A percentile compares a stretch with the other conserved stretches of the same genome.
phyloP scores from a whole-genome alignment of 495 filamentous ascomycete species.

The Xylaria sp. region DNA sequence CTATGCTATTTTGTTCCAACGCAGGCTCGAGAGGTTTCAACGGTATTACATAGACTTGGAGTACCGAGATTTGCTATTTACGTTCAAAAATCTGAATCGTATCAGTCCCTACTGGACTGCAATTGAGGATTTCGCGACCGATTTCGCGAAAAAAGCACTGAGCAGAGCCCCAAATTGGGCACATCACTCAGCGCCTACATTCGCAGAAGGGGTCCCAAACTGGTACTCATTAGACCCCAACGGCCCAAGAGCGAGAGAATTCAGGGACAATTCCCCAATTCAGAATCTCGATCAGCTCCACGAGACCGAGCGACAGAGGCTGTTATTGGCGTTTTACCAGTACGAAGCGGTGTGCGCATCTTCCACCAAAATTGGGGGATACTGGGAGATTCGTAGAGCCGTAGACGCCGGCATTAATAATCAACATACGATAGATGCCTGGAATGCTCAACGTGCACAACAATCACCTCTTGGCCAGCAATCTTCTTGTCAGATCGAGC shows the following conservation, averaged over 20 bases:
- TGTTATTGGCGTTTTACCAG: background rate
- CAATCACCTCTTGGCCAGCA: background rate
- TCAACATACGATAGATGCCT: background rate
- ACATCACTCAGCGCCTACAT: background rate
- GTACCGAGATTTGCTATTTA: background rate
- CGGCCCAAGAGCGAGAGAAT: background rate
- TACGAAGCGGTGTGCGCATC: background rate
- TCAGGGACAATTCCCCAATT: background rate
- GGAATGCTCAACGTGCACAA: background rate
- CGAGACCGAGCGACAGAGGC: background rate
- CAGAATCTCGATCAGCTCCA: background rate
- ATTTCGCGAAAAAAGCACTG: background rate
- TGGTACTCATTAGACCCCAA: background rate
- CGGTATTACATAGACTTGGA: background rate
- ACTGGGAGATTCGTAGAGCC: constrained; percentile 5
- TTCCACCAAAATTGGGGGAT: background rate
- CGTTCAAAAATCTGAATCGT: background rate
- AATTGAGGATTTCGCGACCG: background rate
- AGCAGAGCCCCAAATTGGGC: background rate
- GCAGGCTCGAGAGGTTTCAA: background rate
- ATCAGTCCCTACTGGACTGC: background rate
- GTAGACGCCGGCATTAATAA: background rate
- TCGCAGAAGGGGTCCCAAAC: background rate
- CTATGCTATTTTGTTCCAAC: background rate
- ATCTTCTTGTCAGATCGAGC: background rate